Base-by-base conservation (phyloP, 2,329 filamentous ascomycete species). In the Pseudogymnoascus sp. region DNA sequence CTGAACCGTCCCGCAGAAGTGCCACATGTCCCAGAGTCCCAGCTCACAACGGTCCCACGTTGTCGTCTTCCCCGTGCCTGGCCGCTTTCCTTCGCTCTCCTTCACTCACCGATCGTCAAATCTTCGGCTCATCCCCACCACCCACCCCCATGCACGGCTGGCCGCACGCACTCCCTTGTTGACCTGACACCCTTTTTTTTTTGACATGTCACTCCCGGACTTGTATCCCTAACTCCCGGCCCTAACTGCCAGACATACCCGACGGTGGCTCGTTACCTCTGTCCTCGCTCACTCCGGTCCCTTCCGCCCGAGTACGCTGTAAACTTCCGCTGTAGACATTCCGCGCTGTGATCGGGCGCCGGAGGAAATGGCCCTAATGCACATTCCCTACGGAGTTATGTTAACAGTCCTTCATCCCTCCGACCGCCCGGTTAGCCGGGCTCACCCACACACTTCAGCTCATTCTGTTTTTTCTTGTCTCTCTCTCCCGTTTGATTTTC, bases 381-480 rank as follows among this genome's bases (percentile, higher is more conserved):
- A 31, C n/a, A 26, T 26, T 23, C n/a, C 47, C n/a, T 53, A 31
- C 26, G 26, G 47, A 53, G 47, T 53, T 53, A 19, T 53, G 47
- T 31, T 26, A 53, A 17, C 47, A 31, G 47, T 9, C 11, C 23
- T 17, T 53, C 47, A 31, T 31, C 26, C 26, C 47, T 53, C 47
- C 47, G 47, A 53, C n/a, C 60, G n/a, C 21, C 47, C 15, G 65
- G 47, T 42, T 61, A 23, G 44, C 62, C 44, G 64, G 62, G 21
- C 42, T 60, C 31, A 33, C 61, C 65, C 65, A 66, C 3, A 63
- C 63, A 19, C 38, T 21, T 31, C 28, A 31, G 23, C 60, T 5
- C 21, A 40, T 57, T 59, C 63, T 31, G 26, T 63, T 42, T 15
- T 17, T 4, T 44, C 44, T 50, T 53, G 9, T 53, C n/a, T 19